These are phyloP conservation scores for Laguncularia racemosa DNA, from an alignment of 345 rosid genomes.

Conservation along the genomic window DNA sequence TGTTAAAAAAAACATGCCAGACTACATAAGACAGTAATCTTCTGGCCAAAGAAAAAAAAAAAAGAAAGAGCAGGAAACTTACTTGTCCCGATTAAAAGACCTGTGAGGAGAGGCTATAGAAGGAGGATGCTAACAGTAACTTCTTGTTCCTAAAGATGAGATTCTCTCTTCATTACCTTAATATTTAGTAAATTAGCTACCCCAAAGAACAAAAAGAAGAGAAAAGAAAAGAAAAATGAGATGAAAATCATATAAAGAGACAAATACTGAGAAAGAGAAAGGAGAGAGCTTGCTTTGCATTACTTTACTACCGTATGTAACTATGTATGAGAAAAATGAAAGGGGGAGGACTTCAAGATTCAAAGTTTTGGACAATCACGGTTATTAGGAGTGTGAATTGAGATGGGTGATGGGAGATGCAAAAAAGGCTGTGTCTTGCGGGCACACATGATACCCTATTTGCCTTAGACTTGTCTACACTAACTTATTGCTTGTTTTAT, in stretches of 20 bases:
- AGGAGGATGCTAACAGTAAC: slow-evolving; percentile 82
- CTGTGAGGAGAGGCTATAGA: slow-evolving; percentile 88
- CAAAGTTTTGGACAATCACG: no score
- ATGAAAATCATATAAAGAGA: neutral
- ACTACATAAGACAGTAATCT: neutral
- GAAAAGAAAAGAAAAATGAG: slow-evolving; percentile 1
- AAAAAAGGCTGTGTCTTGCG: no score
- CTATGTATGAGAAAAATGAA: no score
- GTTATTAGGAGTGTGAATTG: no score
- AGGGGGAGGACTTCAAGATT: no score
- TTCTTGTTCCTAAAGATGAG: slow-evolving; percentile 36
- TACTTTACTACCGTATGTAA: no score
- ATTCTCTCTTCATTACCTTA: slow-evolving; percentile 75
- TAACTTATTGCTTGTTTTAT: no score
- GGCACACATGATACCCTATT: no score
- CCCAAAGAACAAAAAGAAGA: neutral
- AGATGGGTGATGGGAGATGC: no score
- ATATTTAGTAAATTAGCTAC: neutral
- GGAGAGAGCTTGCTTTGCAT: slow-evolving; percentile 3
- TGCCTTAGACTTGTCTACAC: no score
- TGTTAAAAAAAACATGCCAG: neutral
- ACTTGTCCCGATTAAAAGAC: slow-evolving; percentile 79
- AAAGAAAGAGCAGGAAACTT: slow-evolving; percentile 2
- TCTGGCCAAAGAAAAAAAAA: neutral
- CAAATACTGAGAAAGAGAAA: neutral